A percentile compares a stretch with the other conserved stretches of the same genome.
phyloP scores from a whole-genome alignment of 495 filamentous ascomycete species.

The Amorphotheca resinae region DNA sequence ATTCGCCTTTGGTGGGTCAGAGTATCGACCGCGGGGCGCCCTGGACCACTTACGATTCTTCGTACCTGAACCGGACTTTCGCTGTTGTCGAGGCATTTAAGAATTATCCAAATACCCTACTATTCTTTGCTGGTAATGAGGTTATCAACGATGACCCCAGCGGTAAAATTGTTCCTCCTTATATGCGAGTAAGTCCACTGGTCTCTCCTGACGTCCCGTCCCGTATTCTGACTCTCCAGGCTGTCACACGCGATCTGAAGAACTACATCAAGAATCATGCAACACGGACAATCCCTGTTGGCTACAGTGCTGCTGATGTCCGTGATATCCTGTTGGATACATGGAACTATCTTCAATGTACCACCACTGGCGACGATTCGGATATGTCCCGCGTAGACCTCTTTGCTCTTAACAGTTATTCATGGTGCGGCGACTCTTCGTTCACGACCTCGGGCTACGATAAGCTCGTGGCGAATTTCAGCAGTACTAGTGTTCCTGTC shows the following conservation, averaged over 20 bases:
- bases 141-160: conserved; percentile 63
- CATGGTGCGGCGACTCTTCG: conserved; percentile 75
- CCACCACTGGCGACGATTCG: conserved; percentile 47
- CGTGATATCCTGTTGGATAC: conserved; percentile 65
- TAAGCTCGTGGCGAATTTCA: conserved; percentile 56
- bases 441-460: conserved; percentile 63
- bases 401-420: conserved; percentile 92
- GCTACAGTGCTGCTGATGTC: conserved; percentile 92
- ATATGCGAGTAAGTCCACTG: conserved; percentile 31
- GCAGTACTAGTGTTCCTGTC: conserved; percentile 61
- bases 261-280: conserved; percentile 70
- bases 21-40: conserved; percentile 62
- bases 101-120: conserved; percentile 79
- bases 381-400: conserved; percentile 64
- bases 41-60: conserved; percentile 54
- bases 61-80: conserved; percentile 76
- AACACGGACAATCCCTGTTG: conserved; percentile 61
- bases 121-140: conserved; percentile 90
- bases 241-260: conserved; percentile 75
- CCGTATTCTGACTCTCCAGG: conserved; percentile 20
- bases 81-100: conserved; percentile 91
- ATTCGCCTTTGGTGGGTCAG: conserved; percentile 72
- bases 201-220: neutral
- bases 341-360: conserved; percentile 72
- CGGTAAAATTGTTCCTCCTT: conserved; percentile 46